Conservation (phyloP, 805 yeast species). For the Metschnikowia kunwiensis region DNA sequence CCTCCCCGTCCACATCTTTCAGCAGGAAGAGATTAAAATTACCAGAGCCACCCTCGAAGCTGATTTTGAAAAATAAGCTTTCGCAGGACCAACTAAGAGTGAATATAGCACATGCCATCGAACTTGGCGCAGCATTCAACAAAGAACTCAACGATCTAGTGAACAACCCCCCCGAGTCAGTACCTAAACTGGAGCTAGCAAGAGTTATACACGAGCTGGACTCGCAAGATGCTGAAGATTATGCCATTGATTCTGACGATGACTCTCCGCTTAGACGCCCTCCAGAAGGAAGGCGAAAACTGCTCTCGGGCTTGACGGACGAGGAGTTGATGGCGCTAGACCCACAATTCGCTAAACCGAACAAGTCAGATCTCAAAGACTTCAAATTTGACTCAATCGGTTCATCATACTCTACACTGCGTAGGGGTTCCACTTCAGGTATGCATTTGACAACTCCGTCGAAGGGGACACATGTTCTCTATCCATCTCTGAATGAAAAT, state of each 20-base stretch:
- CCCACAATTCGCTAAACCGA: slow-evolving; percentile 45
- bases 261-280: slow-evolving; percentile 2
- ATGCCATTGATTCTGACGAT: not conserved
- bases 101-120: slow-evolving; percentile 16
- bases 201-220: slow-evolving; percentile 4
- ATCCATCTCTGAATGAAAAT: slow-evolving; percentile 42
- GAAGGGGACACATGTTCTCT: slow-evolving; percentile 15
- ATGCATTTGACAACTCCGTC: slow-evolving; percentile 3
- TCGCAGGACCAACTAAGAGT: slow-evolving; percentile 25
- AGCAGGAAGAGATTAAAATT: slow-evolving; percentile 19
- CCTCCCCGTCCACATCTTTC: slow-evolving; percentile 9
- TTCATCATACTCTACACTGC: slow-evolving; percentile 18
- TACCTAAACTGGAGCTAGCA: slow-evolving; percentile 19
- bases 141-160: slow-evolving; percentile 20
- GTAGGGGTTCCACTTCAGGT: slow-evolving; percentile 10
- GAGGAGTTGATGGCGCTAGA: slow-evolving; percentile 55
- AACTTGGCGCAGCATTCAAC: slow-evolving; percentile 19
- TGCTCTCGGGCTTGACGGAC: slow-evolving; percentile 50
- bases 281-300: slow-evolving; percentile 34
- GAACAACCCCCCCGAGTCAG: slow-evolving; percentile 14
- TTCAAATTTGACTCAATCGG: slow-evolving; percentile 41
- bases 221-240: not conserved
- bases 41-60: slow-evolving; percentile 35
- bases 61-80: slow-evolving; percentile 39
- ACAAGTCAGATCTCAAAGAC: slow-evolving; percentile 37